Conservation (phyloP, 2,329 filamentous ascomycete genomes). For the Colletotrichum sp. region DNA sequence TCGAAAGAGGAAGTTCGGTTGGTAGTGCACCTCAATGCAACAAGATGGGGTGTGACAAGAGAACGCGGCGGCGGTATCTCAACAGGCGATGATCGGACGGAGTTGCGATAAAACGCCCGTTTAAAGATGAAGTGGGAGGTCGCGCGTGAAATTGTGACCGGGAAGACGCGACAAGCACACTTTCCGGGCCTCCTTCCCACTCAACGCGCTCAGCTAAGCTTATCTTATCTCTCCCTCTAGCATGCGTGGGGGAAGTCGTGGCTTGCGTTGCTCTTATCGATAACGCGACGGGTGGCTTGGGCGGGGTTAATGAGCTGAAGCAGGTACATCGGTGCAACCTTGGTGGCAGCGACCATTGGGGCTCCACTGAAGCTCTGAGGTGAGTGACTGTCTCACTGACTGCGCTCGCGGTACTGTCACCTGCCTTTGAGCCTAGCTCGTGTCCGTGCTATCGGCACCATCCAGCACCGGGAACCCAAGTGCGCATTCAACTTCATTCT, state of each 20-base stretch:
- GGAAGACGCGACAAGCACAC: constrained; percentile 19
- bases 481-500: background rate
- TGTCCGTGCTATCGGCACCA: background rate
- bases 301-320: background rate
- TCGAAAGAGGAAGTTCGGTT: background rate
- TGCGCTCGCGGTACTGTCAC: background rate
- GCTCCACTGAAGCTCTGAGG: background rate
- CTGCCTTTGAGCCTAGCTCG: background rate
- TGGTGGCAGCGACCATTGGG: background rate
- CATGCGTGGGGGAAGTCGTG: background rate
- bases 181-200: constrained; percentile 1
- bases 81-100: background rate
- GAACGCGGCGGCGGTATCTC: background rate
- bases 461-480: background rate
- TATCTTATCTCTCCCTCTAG: background rate
- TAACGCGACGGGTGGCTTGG: background rate
- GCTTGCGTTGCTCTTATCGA: constrained; percentile 3
- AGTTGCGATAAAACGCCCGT: background rate
- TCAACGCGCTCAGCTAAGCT: constrained; percentile 14
- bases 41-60: background rate
- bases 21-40: background rate
- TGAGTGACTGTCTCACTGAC: background rate
- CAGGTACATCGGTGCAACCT: background rate
- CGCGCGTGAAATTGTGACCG: constrained; percentile 1
- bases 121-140: background rate